Evolutionary conservation across 805 yeast genomes (phyloP).

Genomic region (Candida insectorum): DNA sequence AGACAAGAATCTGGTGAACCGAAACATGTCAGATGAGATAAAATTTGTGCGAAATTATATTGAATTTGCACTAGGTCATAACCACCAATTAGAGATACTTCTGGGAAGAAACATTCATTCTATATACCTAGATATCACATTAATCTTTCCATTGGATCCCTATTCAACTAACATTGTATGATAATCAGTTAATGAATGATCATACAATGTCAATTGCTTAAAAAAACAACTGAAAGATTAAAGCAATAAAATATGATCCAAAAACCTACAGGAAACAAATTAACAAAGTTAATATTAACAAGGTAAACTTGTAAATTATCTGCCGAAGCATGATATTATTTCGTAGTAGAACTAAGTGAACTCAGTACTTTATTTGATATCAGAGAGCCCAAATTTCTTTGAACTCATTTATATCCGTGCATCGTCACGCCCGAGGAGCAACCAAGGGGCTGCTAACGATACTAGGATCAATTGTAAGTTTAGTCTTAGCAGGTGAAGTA

Average conservation of each 20-base stretch:
- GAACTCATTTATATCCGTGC: conserved; percentile 6
- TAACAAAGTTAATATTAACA: no score
- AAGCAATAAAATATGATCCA: conserved; percentile 6
- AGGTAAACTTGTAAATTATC: no score
- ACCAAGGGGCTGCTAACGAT: conserved; percentile 6
- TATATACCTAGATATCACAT: conserved; percentile 4
- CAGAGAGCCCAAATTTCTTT: conserved; percentile 2
- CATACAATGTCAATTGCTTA: conserved; percentile 16
- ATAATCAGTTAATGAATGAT: conserved; percentile 1
- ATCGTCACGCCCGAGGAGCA: conserved; percentile 12
- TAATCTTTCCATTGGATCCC: conserved; percentile 14
- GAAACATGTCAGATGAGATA: no score
- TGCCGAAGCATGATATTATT: conserved; percentile 6
- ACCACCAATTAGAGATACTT: no score
- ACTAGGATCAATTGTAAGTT: conserved; percentile 1
- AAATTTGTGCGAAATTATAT: not conserved
- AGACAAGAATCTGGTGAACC: conserved; percentile 3
- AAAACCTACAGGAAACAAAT: conserved; percentile 6
- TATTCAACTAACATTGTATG: conserved; percentile 16
- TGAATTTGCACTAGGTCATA: no score
- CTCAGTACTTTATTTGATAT: conserved; percentile 6
- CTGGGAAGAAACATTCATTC: not conserved
- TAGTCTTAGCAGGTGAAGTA: conserved; percentile 1
- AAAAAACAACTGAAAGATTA: conserved; percentile 14
- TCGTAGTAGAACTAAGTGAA: conserved; percentile 7